These are phyloP conservation scores for Pistacia integerrima DNA, from an alignment of 345 rosid species.

Conservation along the genomic window DNA sequence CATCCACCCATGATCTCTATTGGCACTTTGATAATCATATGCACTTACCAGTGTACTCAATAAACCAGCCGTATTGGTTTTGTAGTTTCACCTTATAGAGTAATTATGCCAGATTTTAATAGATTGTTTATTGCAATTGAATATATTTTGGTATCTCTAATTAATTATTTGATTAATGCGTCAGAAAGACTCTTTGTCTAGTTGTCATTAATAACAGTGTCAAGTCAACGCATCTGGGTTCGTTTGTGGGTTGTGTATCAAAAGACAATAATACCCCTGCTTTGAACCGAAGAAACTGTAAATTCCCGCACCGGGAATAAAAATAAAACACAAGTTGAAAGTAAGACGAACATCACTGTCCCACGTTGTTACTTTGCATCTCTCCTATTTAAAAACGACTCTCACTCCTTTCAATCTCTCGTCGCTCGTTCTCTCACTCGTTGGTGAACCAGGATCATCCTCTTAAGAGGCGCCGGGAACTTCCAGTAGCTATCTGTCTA, in stretches of 20 bases:
- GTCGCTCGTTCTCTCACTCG: not conserved
- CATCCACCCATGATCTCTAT: too few relatives aligned
- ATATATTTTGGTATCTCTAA: too few relatives aligned
- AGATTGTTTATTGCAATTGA: too few relatives aligned
- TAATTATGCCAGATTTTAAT: too few relatives aligned
- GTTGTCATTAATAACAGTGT: too few relatives aligned
- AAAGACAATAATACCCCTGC: constrained; percentile 14
- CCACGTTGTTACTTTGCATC: constrained; percentile 19
- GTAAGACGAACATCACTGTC: constrained; percentile 29
- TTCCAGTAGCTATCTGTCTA: not conserved
- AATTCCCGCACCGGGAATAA: not conserved
- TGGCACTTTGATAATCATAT: too few relatives aligned
- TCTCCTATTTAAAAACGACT: constrained; percentile 17
- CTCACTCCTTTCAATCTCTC: not conserved
- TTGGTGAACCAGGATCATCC: not conserved
- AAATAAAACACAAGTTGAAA: constrained; percentile 7
- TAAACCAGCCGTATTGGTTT: too few relatives aligned
- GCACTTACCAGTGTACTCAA: too few relatives aligned
- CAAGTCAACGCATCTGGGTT: not conserved
- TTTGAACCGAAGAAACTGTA: not conserved
- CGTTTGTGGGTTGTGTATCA: not conserved
- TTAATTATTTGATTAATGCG: too few relatives aligned
- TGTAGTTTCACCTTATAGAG: too few relatives aligned
- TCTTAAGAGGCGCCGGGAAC: not conserved
- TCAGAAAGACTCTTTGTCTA: too few relatives aligned